phyloP scores from a whole-genome alignment of 495 filamentous ascomycete species.

The Entonaema liquescens region DNA sequence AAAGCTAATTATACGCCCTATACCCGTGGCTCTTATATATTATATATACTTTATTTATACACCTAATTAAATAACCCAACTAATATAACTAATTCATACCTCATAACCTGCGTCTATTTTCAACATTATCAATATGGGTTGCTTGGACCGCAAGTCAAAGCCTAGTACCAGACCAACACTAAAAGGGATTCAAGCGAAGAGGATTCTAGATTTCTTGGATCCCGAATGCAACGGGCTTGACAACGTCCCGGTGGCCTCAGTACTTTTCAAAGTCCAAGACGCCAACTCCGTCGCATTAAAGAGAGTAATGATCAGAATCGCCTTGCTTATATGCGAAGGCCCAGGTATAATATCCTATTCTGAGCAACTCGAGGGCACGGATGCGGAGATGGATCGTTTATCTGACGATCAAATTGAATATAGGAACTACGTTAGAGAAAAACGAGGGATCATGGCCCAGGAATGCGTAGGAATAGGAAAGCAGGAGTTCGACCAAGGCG shows the following conservation, averaged over 20 bases:
- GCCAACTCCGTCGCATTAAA: not conserved
- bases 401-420: not conserved
- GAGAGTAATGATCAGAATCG: not conserved
- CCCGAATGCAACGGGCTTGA: not conserved
- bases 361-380: not conserved
- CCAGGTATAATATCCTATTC: not conserved
- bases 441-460: not conserved
- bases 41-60: too few relatives aligned
- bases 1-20: too few relatives aligned
- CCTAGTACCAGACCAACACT: not conserved
- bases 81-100: too few relatives aligned
- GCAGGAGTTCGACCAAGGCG: not conserved
- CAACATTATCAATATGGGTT: not conserved
- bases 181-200: not conserved
- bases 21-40: too few relatives aligned
- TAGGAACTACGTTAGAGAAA: not conserved
- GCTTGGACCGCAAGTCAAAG: not conserved
- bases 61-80: too few relatives aligned
- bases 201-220: not conserved
- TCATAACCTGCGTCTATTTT: too few relatives aligned
- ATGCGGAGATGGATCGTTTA: not conserved
- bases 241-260: not conserved
- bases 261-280: not conserved
- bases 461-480: not conserved
- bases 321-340: not conserved